phyloP scores from a whole-genome alignment of 208 protist genomes.

The Leishmania amazonensis region DNA sequence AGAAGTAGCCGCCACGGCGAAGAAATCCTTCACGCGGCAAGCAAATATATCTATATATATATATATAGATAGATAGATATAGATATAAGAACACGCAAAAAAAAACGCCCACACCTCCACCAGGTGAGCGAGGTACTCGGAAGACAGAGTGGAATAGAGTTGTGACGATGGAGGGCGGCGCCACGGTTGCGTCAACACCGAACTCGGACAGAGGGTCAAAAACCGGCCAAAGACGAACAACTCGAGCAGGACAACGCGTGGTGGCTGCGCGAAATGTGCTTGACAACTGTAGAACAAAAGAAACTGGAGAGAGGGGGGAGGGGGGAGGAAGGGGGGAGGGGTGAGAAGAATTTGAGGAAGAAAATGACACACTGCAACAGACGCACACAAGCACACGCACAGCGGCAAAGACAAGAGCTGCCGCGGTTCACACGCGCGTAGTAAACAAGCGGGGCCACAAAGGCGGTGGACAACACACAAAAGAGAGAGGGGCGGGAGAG shows the following conservation, averaged over 20 bases:
- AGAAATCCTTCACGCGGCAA: not conserved
- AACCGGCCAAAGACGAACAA: not conserved
- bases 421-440: not conserved
- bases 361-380: not conserved
- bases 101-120: not conserved
- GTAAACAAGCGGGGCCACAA: not conserved
- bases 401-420: not conserved
- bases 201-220: not conserved
- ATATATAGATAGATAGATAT: no score
- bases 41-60: not conserved
- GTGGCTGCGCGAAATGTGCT: not conserved
- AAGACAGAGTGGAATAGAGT: not conserved
- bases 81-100: not conserved
- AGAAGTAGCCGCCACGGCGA: not conserved
- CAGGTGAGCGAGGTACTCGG: not conserved
- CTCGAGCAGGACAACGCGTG: not conserved
- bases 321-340: not conserved
- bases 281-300: not conserved
- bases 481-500: not conserved
- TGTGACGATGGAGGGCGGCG: not conserved
- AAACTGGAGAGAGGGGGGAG: not conserved
- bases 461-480: not conserved
- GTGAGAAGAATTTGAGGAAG: not conserved
- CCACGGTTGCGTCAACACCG: not conserved
- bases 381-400: not conserved